phyloP scores from a whole-genome alignment of 1,284 basidiomycete genomes.

The Neonothopanus nambi region DNA sequence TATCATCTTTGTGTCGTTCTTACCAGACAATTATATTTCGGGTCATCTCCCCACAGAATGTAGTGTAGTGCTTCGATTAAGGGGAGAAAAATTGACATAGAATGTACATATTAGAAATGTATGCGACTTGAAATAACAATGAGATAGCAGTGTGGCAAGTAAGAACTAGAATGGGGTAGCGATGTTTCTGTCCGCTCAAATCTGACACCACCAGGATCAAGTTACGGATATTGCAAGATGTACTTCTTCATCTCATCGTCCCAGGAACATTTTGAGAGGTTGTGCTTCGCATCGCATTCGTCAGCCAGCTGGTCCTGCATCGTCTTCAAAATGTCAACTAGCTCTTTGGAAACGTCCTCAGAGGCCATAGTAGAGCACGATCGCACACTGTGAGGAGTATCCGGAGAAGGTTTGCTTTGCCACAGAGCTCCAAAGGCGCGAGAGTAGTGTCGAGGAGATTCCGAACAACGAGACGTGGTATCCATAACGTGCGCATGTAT shows the following conservation, averaged over 20 bases:
- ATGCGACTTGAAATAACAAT: too few relatives aligned
- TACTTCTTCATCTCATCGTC: constrained; percentile 59
- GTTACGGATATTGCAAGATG: constrained; percentile 65
- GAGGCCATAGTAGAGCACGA: constrained; percentile 6
- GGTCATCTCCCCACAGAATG: too few relatives aligned
- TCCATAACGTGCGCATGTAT: constrained; percentile 40
- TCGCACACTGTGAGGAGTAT: neutral
- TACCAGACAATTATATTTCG: too few relatives aligned
- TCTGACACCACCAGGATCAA: too few relatives aligned
- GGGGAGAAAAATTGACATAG: too few relatives aligned
- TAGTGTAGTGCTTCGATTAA: too few relatives aligned
- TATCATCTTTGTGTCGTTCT: too few relatives aligned
- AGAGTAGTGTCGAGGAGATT: neutral
- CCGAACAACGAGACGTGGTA: constrained; percentile 16
- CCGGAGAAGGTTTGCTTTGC: neutral
- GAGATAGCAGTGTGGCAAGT: too few relatives aligned
- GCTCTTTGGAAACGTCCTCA: constrained; percentile 17
- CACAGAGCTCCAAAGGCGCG: constrained; percentile 1
- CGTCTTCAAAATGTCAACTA: constrained; percentile 34
- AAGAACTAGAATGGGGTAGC: too few relatives aligned
- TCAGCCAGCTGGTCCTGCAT: constrained; percentile 36
- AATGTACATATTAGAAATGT: too few relatives aligned
- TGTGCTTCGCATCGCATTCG: constrained; percentile 33
- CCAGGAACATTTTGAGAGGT: constrained; percentile 54
- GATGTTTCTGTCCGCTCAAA: neutral